A percentile compares a stretch with the other conserved stretches of the same genome.
Evolutionary conservation across 2,329 filamentous ascomycete genomes (phyloP).

Genomic region (Thermoascus crustaceus): DNA sequence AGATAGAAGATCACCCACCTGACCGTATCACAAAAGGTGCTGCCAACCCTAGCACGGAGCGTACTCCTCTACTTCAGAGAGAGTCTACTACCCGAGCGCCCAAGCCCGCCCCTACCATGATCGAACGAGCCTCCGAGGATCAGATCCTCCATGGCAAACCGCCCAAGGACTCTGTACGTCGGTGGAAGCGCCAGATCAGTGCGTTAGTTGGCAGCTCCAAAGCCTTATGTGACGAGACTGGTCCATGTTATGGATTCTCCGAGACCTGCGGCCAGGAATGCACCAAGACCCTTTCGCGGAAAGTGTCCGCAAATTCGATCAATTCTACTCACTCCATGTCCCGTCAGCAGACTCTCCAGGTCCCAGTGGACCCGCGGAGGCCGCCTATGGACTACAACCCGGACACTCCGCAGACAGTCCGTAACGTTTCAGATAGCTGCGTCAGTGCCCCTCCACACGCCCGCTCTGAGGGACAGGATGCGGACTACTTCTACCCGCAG

Average conservation of each 20-base stretch:
- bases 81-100: constrained; percentile 6
- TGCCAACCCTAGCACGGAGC: constrained; percentile 17
- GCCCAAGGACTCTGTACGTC: constrained; percentile 26
- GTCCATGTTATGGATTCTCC: constrained; percentile 54
- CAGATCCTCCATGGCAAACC: constrained; percentile 11
- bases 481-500: background rate
- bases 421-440: background rate
- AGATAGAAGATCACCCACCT: constrained; percentile 15
- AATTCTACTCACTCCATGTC: background rate
- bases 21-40: too few relatives aligned
- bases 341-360: background rate
- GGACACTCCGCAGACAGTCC: constrained; percentile 1
- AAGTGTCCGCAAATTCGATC: constrained; percentile 4
- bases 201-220: constrained; percentile 44
- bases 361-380: background rate
- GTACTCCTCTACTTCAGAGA: constrained; percentile 22
- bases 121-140: constrained; percentile 6
- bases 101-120: constrained; percentile 18
- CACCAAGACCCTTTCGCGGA: constrained; percentile 38
- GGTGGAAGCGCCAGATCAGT: constrained; percentile 35
- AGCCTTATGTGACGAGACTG: constrained; percentile 47
- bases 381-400: background rate
- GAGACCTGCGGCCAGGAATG: constrained; percentile 55
- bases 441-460: background rate
- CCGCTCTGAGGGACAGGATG: background rate